Evolutionary conservation across 768 basidiomycete species (phyloP).

Genomic region (Lactarius hatsudake): DNA sequence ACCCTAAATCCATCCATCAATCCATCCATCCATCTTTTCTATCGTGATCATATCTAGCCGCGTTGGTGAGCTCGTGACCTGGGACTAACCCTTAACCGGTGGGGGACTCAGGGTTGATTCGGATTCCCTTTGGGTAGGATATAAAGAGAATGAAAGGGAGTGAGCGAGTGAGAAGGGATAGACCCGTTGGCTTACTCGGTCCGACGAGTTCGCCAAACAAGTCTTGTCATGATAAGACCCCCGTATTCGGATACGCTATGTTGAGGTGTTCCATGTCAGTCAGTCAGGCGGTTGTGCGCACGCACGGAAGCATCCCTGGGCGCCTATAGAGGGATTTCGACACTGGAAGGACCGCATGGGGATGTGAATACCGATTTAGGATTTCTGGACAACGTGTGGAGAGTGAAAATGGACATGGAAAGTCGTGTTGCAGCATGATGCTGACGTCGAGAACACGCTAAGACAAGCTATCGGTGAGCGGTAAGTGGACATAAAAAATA

Average conservation of each 20-base stretch:
- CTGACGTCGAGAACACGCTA: constrained; percentile 23
- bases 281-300: constrained; percentile 19
- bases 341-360: neutral
- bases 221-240: constrained; percentile 8
- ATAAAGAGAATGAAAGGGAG: neutral
- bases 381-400: neutral
- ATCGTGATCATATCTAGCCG: constrained; percentile 26
- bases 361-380: neutral
- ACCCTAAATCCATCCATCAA: neutral
- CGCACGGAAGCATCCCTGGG: constrained; percentile 20
- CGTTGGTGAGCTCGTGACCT: constrained; percentile 20
- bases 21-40: constrained; percentile 2
- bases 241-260: neutral
- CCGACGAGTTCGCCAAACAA: constrained; percentile 19
- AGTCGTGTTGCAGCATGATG: constrained; percentile 7
- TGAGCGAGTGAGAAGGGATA: neutral
- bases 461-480: neutral
- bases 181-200: constrained; percentile 8
- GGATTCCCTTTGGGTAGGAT: neutral
- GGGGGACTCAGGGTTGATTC: neutral
- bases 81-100: constrained; percentile 23
- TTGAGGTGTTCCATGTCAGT: constrained; percentile 16
- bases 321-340: constrained; percentile 7
- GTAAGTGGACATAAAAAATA: neutral
- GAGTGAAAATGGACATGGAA: constrained; percentile 3